Base-by-base conservation (phyloP, 1,139 yeast species). In the Sugiyamaella japonica region DNA sequence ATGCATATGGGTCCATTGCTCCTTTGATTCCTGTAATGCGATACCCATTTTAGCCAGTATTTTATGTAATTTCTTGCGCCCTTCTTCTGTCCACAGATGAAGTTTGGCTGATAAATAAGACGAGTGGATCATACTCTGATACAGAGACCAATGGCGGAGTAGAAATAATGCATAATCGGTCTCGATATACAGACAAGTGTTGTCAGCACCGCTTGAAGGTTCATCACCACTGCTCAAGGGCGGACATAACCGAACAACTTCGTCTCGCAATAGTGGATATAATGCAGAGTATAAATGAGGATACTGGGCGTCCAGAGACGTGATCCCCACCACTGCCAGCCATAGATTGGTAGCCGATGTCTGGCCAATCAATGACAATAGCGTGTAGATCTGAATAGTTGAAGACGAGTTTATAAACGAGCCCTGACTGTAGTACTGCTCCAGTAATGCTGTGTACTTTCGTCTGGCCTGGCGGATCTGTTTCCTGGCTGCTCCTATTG, bases 41-140 rank as follows among this genome's bases (percentile, higher is more conserved):
- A 95, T 86, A 7, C 99, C 99, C 97, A 95, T 93, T 63, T 87
- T 83, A 1, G 99, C 99, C 73, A 95, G 87, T 79, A 95, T 78
- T 64, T 90, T 90, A 68, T 91, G 96, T 49, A 95, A 74, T 62
- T 85, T 81, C 68, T 89, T 89, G 63, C 85, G 82, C 3, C 99
- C 99, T 56, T 88, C 95, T 65, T 89, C 97, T 20, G 95, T 86
- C 93, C 97, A 95, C 44, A 93, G 73, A 57, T 85, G 84, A 57
- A 93, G 75, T 67, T 90, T 89, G 20, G 98, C 86, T 63, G 91
- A 89, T 42, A 93, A 90, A 66, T 86, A 93, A 59, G 90, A 85
- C 25, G 97, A 89, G 69, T 90, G 95, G 66, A 83, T 82, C 73
- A 95, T 90, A 56, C 97, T 80, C 62, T 93, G 96, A 70, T 93